A percentile compares a stretch with the other conserved stretches of the same genome.
Conservation (phyloP, 495 filamentous ascomycete species). For the Aspergillus egyptiacus region DNA sequence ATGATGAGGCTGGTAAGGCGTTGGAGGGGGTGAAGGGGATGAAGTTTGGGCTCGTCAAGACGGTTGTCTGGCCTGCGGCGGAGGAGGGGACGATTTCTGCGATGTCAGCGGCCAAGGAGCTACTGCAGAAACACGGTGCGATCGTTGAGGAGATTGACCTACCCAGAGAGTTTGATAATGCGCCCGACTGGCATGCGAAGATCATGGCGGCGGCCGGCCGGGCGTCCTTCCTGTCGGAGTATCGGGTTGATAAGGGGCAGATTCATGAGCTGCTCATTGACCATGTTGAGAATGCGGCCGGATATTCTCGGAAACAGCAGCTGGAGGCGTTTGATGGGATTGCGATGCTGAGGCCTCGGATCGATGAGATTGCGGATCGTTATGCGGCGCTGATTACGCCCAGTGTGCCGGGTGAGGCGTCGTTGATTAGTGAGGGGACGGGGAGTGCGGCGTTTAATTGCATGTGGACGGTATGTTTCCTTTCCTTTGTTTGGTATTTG, state of each 20-base stretch:
- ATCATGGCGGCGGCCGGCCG: slow-evolving; percentile 5
- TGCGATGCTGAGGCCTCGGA: slow-evolving; percentile 7
- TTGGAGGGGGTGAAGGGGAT: slow-evolving; percentile 32
- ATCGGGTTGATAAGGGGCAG: neutral
- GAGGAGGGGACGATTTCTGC: slow-evolving; percentile 29
- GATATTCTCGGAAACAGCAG: neutral
- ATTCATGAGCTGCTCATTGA: neutral
- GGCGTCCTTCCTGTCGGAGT: slow-evolving; percentile 5
- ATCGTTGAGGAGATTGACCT: slow-evolving; percentile 2
- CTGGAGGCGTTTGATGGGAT: slow-evolving; percentile 10
- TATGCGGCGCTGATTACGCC: slow-evolving; percentile 13
- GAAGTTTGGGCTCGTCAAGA: slow-evolving; percentile 45
- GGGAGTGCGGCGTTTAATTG: slow-evolving; percentile 14
- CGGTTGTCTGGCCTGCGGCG: slow-evolving; percentile 41
- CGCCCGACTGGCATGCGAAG: slow-evolving; percentile 5
- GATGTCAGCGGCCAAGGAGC: neutral
- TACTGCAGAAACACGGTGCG: neutral
- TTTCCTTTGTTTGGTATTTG: neutral
- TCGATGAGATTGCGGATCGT: slow-evolving; percentile 1
- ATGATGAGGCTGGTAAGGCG: slow-evolving; percentile 30
- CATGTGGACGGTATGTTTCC: slow-evolving; percentile 14
- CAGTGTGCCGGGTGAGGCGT: slow-evolving; percentile 15
- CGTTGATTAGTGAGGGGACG: slow-evolving; percentile 1
- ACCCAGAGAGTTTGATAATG: neutral
- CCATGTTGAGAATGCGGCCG: slow-evolving; percentile 7